phyloP scores from a whole-genome alignment of 75 land plant genomes.

The Picea glauca region DNA sequence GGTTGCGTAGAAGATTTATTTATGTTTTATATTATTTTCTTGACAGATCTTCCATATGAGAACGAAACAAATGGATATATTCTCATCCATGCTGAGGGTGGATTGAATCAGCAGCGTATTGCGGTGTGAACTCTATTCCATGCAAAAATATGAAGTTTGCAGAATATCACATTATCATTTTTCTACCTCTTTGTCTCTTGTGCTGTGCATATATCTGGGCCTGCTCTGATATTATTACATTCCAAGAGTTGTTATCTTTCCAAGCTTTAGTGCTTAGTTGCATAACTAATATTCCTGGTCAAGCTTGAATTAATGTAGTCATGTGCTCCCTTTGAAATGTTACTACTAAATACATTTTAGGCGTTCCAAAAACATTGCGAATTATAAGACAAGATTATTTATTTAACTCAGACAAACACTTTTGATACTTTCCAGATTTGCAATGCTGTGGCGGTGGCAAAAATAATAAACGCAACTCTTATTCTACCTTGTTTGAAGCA shows the following conservation, averaged over 20 bases:
- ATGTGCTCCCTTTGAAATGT: not conserved
- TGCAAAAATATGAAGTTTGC: not conserved
- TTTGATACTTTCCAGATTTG: slow-evolving; percentile 55
- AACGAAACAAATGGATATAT: slow-evolving; percentile 89
- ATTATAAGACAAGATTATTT: not conserved
- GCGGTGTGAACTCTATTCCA: slow-evolving; percentile 53
- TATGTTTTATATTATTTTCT: not conserved
- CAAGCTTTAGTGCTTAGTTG: not conserved
- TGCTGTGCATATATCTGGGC: no score
- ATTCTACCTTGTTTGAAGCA: slow-evolving; percentile 93
- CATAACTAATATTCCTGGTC: not conserved
- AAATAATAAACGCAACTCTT: slow-evolving; percentile 86
- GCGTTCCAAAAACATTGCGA: not conserved
- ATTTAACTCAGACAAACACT: not conserved
- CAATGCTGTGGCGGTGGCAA: slow-evolving; percentile 98
- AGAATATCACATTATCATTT: not conserved
- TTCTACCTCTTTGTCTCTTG: not conserved
- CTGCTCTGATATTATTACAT: not conserved
- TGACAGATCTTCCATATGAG: slow-evolving; percentile 59
- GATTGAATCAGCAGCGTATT: slow-evolving; percentile 91
- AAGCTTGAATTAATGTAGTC: not conserved
- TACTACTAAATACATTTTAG: not conserved
- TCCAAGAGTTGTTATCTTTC: not conserved
- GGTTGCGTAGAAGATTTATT: not conserved
- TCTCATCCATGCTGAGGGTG: slow-evolving; percentile 95